phyloP scores from a whole-genome alignment of 331 rosid genomes.

The Phaseolus coccineus region DNA sequence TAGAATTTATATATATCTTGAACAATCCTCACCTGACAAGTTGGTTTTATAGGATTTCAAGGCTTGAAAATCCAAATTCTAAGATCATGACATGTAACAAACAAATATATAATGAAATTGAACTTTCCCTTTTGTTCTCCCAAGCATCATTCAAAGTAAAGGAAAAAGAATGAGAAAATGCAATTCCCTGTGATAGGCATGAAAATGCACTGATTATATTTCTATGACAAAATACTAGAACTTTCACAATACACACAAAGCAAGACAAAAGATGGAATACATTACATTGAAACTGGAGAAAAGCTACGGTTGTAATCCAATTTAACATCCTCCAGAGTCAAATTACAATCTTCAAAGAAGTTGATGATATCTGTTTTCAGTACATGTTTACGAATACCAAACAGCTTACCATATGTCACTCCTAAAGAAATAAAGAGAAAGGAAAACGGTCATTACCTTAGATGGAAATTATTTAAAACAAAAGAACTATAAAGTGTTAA shows the following conservation, averaged over 20 bases:
- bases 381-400: constrained; percentile 49
- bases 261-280: constrained; percentile 37
- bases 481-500: background rate
- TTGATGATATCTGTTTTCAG: constrained; percentile 76
- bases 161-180: background rate
- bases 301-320: constrained; percentile 59
- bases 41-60: background rate
- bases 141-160: background rate
- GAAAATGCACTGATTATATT: constrained; percentile 15
- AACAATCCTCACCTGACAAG: background rate
- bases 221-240: constrained; percentile 29
- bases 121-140: background rate
- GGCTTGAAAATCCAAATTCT: background rate
- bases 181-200: background rate
- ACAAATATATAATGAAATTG: constrained; percentile 9
- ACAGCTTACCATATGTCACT: constrained; percentile 57
- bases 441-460: constrained; percentile 14
- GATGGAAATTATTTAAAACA: constrained; percentile 23
- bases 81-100: background rate
- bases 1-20: background rate
- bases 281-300: constrained; percentile 62
- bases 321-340: constrained; percentile 78
- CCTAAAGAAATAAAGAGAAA: constrained; percentile 51
- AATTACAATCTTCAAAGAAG: constrained; percentile 70
- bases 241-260: constrained; percentile 13